Percentiles rank a stretch among this genome's conserved stretches.
Evolutionary conservation across 2,329 filamentous ascomycete species (phyloP).

Genomic region (Apiospora rasikravindrae): DNA sequence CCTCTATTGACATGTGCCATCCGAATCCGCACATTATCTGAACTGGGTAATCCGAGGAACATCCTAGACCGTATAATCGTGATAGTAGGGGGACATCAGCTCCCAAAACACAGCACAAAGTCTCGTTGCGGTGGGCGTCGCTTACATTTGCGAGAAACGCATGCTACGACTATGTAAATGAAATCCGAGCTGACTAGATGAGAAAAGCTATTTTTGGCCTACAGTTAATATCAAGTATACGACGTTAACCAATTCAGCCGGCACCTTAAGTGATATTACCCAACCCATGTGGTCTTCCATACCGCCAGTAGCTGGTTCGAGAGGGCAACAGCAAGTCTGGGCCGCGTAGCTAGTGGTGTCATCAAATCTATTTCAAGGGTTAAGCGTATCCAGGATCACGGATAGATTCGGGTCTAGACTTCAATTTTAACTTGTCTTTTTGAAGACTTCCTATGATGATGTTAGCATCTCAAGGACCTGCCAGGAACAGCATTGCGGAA

Average conservation of each 20-base stretch:
- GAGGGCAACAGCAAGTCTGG: neutral
- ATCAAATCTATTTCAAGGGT: neutral
- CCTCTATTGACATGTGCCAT: neutral
- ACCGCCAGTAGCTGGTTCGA: neutral
- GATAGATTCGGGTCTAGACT: constrained; percentile 2
- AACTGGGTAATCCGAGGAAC: too few relatives aligned
- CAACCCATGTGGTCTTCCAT: neutral
- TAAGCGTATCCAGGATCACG: neutral
- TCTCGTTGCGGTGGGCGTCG: neutral
- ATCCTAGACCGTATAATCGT: neutral
- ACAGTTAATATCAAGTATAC: constrained; percentile 19
- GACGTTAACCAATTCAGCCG: constrained; percentile 18
- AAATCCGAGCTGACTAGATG: neutral
- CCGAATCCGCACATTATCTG: neutral
- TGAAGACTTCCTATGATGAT: neutral
- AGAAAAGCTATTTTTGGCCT: constrained; percentile 6
- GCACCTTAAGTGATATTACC: neutral
- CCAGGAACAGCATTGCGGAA: constrained; percentile 2
- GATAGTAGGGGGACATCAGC: neutral
- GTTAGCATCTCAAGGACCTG: neutral
- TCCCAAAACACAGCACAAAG: neutral
- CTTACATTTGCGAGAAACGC: neutral
- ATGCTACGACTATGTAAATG: constrained; percentile 6
- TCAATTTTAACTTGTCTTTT: neutral
- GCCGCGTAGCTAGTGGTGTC: neutral